Conservation (phyloP, 495 filamentous ascomycete species). For the Talaromyces ruber region DNA sequence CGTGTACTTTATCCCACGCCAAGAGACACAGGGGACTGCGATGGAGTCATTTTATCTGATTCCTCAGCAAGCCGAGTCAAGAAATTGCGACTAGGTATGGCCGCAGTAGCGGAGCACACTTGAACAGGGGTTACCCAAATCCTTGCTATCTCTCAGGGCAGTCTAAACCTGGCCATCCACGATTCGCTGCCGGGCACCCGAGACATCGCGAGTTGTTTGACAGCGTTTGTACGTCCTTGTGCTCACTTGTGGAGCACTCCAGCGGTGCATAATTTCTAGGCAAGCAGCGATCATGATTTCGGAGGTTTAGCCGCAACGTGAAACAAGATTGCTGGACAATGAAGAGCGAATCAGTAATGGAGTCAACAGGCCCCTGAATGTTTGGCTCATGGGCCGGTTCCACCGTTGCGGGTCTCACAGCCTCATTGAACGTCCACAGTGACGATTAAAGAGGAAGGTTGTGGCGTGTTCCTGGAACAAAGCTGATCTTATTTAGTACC, state of each 20-base stretch:
- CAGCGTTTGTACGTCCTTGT: not conserved
- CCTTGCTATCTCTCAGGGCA: too few species aligned
- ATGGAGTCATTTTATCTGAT: not conserved
- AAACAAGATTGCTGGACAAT: not conserved
- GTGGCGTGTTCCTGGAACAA: not conserved
- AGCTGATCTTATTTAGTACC: not conserved
- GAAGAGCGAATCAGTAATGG: not conserved
- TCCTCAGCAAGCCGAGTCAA: not conserved
- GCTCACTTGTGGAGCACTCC: not conserved
- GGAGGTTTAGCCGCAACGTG: not conserved
- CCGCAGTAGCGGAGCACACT: not conserved
- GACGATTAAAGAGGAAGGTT: not conserved
- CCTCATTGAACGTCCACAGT: not conserved
- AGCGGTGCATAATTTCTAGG: not conserved
- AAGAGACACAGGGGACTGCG: not conserved
- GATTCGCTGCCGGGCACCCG: not conserved
- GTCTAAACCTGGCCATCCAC: too few species aligned
- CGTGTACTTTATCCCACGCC: not conserved
- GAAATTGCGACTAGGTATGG: not conserved
- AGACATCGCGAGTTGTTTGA: not conserved
- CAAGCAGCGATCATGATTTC: not conserved
- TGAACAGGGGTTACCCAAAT: not conserved
- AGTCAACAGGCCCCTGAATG: not conserved
- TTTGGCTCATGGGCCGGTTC: not conserved
- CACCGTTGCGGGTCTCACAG: not conserved